Evolutionary conservation across 2,329 filamentous ascomycete species (phyloP).

Genomic region (Microcera coccophila): DNA sequence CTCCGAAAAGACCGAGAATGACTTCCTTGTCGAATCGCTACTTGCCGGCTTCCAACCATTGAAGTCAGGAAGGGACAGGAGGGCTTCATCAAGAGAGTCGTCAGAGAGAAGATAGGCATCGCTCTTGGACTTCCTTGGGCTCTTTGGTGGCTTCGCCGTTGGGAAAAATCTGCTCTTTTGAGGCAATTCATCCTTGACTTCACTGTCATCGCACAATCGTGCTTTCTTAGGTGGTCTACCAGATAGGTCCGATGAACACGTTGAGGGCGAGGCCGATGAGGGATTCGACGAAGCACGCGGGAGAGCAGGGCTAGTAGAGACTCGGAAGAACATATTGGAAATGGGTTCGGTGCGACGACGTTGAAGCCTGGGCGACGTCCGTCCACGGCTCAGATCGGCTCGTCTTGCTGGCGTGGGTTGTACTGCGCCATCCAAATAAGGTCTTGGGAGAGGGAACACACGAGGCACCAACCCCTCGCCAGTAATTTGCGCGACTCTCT

Average conservation of each 20-base stretch:
- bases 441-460: conserved; percentile 56
- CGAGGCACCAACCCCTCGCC: conserved; percentile 49
- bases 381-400: conserved; percentile 16
- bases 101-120: conserved; percentile 51
- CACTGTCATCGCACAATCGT: conserved; percentile 48
- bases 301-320: conserved; percentile 19
- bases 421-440: conserved; percentile 45
- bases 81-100: conserved; percentile 54
- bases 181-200: conserved; percentile 30
- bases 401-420: conserved; percentile 16
- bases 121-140: conserved; percentile 29
- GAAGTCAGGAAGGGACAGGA: conserved; percentile 49
- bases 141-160: conserved; percentile 23
- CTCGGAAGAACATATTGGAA: conserved; percentile 38
- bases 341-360: conserved; percentile 54
- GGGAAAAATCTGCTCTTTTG: conserved; percentile 56
- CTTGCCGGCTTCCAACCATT: conserved; percentile 42
- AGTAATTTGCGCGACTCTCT: conserved; percentile 46
- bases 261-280: conserved; percentile 7
- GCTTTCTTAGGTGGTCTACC: conserved; percentile 53
- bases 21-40: conserved; percentile 34
- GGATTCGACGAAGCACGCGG: conserved; percentile 13
- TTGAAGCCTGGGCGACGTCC: conserved; percentile 38
- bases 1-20: conserved; percentile 46
- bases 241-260: conserved; percentile 20